Conservation (phyloP, 495 filamentous ascomycete species). For the Lepidopterella palustris region DNA sequence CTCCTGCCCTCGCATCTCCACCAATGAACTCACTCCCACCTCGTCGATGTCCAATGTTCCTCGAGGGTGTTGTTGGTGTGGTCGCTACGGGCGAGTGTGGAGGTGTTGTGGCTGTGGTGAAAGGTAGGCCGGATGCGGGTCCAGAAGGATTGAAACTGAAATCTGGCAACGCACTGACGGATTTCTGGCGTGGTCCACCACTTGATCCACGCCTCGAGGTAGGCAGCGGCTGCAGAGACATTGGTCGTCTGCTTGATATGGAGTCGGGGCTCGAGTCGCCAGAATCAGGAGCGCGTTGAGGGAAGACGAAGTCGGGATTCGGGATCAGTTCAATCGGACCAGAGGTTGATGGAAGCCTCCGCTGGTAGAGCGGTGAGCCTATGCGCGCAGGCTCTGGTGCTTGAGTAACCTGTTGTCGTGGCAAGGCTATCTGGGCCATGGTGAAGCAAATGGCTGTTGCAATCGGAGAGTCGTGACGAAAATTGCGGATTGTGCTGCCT, state of each 20-base stretch:
- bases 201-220: conserved; percentile 21
- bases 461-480: conserved; percentile 13
- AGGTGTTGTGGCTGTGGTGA: conserved; percentile 23
- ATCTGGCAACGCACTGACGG: conserved; percentile 32
- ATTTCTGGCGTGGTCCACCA: conserved; percentile 22
- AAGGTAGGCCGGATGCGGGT: conserved; percentile 5
- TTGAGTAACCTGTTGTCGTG: conserved; percentile 28
- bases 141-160: conserved; percentile 38
- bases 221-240: conserved; percentile 26
- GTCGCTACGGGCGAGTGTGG: conserved; percentile 29
- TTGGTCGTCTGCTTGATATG: conserved; percentile 13
- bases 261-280: neutral
- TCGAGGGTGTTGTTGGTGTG: conserved; percentile 34
- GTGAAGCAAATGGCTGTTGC: conserved; percentile 20
- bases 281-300: conserved; percentile 16
- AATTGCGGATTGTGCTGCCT: conserved; percentile 24
- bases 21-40: conserved; percentile 76
- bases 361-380: conserved; percentile 30
- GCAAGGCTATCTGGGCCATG: conserved; percentile 30
- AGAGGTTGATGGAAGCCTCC: conserved; percentile 10
- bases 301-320: conserved; percentile 35
- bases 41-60: conserved; percentile 58
- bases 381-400: conserved; percentile 14
- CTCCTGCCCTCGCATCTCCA: conserved; percentile 55
- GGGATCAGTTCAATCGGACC: conserved; percentile 30